phyloP scores from a whole-genome alignment of 1,284 basidiomycete species.

The Agroathelia rolfsii region DNA sequence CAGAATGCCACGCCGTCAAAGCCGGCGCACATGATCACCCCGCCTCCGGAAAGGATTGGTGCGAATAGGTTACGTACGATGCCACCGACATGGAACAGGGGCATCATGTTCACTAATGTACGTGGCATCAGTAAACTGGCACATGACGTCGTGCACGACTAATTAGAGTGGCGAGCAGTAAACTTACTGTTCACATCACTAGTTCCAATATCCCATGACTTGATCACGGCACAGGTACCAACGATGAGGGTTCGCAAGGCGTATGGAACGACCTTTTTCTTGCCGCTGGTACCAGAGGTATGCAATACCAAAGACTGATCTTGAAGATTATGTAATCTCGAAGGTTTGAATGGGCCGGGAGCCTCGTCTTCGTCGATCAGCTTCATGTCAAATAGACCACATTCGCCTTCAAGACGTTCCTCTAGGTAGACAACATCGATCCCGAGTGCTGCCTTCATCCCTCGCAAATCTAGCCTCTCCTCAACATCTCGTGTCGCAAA shows the following conservation, averaged over 20 bases:
- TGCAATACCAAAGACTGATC: constrained; percentile 50
- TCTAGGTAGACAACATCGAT: constrained; percentile 28
- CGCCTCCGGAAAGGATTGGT: constrained; percentile 46
- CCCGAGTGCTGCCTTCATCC: constrained; percentile 22
- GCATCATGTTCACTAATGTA: constrained; percentile 50
- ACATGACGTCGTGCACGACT: too few species aligned
- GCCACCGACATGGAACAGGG: constrained; percentile 60
- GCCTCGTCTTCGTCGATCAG: constrained; percentile 17
- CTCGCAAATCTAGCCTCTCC: constrained; percentile 25
- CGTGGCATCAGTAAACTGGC: too few species aligned
- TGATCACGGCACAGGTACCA: constrained; percentile 47
- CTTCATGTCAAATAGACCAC: constrained; percentile 30
- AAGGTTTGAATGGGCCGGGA: constrained; percentile 15
- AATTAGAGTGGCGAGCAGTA: too few species aligned
- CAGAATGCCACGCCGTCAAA: constrained; percentile 56
- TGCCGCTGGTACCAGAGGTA: constrained; percentile 58
- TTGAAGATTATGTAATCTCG: constrained; percentile 26
- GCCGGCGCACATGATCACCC: constrained; percentile 46
- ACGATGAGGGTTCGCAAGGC: constrained; percentile 48
- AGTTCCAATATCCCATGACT: constrained; percentile 44
- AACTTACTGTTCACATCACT: constrained; percentile 34
- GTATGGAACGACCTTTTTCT: constrained; percentile 51
- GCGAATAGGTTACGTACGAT: constrained; percentile 55
- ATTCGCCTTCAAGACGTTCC: constrained; percentile 21
- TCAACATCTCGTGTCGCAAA: constrained; percentile 28